Conservation (phyloP, 1,284 basidiomycete genomes). For the Ganoderma multipileum region DNA sequence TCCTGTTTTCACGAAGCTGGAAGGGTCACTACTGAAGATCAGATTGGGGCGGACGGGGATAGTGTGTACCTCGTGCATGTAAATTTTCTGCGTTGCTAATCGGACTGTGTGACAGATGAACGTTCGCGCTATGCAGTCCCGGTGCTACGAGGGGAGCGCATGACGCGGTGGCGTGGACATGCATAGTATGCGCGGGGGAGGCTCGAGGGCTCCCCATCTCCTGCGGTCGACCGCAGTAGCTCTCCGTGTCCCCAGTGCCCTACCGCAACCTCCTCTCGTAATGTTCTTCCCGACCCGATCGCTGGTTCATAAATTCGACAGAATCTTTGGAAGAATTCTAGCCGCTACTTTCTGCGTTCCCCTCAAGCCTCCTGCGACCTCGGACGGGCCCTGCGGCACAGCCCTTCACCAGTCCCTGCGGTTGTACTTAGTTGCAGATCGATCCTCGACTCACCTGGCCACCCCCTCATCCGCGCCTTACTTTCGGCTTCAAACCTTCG, state of each 20-base stretch:
- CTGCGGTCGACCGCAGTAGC: not conserved
- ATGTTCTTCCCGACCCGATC: not conserved
- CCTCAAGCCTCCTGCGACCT: not conserved
- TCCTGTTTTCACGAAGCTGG: conserved; percentile 1
- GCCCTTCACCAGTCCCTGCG: not conserved
- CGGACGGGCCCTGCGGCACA: not conserved
- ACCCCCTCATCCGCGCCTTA: not conserved
- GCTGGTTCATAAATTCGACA: not conserved
- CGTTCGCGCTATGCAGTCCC: not conserved
- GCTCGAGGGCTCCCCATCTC: no score
- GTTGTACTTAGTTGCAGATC: not conserved
- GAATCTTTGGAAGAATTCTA: not conserved
- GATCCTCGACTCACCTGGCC: not conserved
- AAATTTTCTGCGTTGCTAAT: conserved; percentile 1
- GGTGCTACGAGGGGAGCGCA: not conserved
- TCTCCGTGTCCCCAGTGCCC: not conserved
- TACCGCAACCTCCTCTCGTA: not conserved
- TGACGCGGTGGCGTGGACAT: not conserved
- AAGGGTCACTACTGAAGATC: not conserved
- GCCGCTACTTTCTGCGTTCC: not conserved
- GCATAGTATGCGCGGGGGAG: not conserved
- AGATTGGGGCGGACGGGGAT: conserved; percentile 6
- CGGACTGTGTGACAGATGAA: not conserved
- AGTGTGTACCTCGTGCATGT: conserved; percentile 4
- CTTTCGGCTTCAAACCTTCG: not conserved